Evolutionary conservation across 495 filamentous ascomycete genomes (phyloP).

Genomic region (Hyphodiscus hymeniophilus): DNA sequence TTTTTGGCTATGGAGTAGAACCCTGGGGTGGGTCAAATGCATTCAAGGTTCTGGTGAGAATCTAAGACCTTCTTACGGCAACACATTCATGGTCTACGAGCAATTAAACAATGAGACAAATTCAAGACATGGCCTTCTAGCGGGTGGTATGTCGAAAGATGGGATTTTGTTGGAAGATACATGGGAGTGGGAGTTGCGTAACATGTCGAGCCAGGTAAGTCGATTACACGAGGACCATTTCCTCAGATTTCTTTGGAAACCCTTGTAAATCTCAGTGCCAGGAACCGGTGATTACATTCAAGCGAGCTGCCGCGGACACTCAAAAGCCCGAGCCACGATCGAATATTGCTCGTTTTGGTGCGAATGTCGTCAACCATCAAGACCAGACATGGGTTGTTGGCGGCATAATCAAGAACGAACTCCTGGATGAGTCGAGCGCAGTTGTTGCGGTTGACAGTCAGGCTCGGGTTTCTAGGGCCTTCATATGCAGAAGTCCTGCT

Average conservation of each 20-base stretch:
- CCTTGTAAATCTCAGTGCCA: background rate
- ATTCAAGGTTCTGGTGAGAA: constrained; percentile 14
- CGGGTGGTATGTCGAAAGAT: constrained; percentile 57
- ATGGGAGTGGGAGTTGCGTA: constrained; percentile 15
- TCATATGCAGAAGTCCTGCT: background rate
- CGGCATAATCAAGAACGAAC: constrained; percentile 33
- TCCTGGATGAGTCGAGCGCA: constrained; percentile 8
- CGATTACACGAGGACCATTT: background rate
- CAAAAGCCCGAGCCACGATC: background rate
- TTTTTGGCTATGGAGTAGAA: constrained; percentile 56
- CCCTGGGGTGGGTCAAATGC: constrained; percentile 36
- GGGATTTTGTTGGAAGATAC: constrained; percentile 47
- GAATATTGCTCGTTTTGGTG: constrained; percentile 28
- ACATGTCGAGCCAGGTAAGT: background rate
- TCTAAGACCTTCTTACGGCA: constrained; percentile 54
- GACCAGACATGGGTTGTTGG: constrained; percentile 34
- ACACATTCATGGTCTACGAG: constrained; percentile 25
- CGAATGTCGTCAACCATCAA: constrained; percentile 22
- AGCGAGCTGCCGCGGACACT: background rate
- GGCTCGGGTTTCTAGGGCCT: background rate
- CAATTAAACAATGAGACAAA: background rate
- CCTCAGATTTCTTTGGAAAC: too few species aligned
- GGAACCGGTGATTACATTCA: constrained; percentile 14
- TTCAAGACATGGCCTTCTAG: constrained; percentile 43
- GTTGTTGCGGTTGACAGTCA: constrained; percentile 5